Evolutionary conservation across 163 green algal genomes (phyloP).

Genomic region (Chloroidium sp.): DNA sequence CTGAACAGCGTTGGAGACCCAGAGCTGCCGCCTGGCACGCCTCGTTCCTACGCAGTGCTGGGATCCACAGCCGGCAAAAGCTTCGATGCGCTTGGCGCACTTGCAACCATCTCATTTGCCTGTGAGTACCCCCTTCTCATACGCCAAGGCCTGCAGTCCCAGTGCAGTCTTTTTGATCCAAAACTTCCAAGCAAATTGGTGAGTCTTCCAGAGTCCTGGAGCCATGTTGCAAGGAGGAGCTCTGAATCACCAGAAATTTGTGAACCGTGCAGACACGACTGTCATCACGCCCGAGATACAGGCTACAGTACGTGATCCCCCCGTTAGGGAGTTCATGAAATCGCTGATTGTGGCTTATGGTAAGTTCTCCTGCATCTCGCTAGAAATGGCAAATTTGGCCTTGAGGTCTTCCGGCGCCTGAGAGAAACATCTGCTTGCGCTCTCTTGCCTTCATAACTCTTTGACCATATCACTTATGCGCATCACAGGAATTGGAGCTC

Average conservation of each 20-base stretch:
- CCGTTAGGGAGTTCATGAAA: neutral
- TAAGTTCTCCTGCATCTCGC: too few relatives aligned
- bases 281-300: neutral
- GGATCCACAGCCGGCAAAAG: neutral
- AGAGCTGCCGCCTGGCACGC: neutral
- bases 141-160: neutral
- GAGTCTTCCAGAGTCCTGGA: neutral
- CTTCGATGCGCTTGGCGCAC: neutral
- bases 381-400: too few relatives aligned
- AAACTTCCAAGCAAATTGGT: neutral
- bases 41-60: neutral
- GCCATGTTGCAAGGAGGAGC: neutral
- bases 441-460: too few relatives aligned
- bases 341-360: neutral
- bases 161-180: neutral
- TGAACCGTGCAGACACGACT: neutral
- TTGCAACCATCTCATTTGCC: neutral
- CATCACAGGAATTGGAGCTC: neutral
- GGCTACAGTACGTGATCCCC: neutral
- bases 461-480: too few relatives aligned
- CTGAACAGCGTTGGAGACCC: neutral
- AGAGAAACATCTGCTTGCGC: too few relatives aligned
- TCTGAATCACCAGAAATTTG: neutral
- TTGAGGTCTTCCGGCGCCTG: too few relatives aligned
- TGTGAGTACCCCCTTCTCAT: neutral